These are phyloP conservation scores for Lojkania enalia DNA, from an alignment of 2,329 filamentous ascomycete genomes.

Conservation along the genomic window DNA sequence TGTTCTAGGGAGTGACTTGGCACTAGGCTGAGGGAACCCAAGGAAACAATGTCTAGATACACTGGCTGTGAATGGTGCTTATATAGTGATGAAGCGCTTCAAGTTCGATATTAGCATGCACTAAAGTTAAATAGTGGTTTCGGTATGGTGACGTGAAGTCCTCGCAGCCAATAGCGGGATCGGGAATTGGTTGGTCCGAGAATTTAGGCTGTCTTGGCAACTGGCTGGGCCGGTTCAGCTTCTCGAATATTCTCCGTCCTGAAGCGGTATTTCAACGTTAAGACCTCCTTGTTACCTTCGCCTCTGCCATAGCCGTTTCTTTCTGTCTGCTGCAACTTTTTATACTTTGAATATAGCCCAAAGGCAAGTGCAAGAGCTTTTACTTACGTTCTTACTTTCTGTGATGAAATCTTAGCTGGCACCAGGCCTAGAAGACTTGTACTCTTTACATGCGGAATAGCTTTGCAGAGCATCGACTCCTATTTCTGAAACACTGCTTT, in stretches of 20 bases:
- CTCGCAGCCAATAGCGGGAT: too few species aligned
- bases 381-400: constrained; percentile 10
- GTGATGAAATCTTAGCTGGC: constrained; percentile 67
- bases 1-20: too few species aligned
- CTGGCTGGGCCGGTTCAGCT: constrained; percentile 9
- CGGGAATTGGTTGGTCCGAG: constrained; percentile 14
- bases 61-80: too few species aligned
- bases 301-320: constrained; percentile 5
- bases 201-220: constrained; percentile 9
- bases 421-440: constrained; percentile 69
- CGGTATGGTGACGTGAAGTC: too few species aligned
- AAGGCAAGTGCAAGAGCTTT: constrained; percentile 1
- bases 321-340: constrained; percentile 1
- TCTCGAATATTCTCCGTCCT: constrained; percentile 32
- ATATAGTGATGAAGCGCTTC: too few species aligned
- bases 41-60: too few species aligned
- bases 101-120: too few species aligned
- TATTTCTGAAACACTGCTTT: constrained; percentile 26
- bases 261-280: constrained; percentile 19
- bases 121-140: too few species aligned
- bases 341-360: background rate
- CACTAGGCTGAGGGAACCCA: too few species aligned
- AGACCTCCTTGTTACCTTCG: constrained; percentile 4
- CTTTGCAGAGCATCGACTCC: constrained; percentile 53
- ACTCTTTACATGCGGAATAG: constrained; percentile 66